A percentile compares a stretch with the other conserved stretches of the same genome.
These are phyloP conservation scores for Sequoiadendron giganteum DNA, from an alignment of 75 land plant genomes.

Conservation along the genomic window DNA sequence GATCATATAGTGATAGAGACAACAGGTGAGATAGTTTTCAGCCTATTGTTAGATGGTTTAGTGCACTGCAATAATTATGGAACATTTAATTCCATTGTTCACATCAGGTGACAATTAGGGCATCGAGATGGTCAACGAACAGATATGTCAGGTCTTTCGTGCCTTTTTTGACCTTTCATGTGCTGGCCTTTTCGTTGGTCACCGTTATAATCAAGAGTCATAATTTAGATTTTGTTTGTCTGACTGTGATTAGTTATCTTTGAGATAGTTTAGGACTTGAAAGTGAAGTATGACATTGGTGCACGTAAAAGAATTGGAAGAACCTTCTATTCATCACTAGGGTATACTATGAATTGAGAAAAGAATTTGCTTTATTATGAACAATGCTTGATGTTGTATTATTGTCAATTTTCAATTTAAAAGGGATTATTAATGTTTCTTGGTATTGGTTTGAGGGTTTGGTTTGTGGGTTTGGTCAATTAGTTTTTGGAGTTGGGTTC, in stretches of 20 bases:
- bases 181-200: not conserved
- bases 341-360: not conserved
- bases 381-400: not conserved
- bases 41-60: not conserved
- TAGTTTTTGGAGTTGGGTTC: too few species aligned
- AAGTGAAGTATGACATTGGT: not conserved
- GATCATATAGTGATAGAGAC: conserved; percentile 98
- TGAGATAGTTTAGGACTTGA: not conserved
- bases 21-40: conserved; percentile 52
- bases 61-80: not conserved
- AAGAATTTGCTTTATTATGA: not conserved
- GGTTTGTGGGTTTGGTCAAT: too few species aligned
- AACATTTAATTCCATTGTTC: not conserved
- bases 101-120: not conserved
- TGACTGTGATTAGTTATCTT: not conserved
- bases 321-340: not conserved
- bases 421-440: not conserved
- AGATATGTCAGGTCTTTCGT: not conserved
- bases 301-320: not conserved
- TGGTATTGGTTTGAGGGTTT: too few species aligned
- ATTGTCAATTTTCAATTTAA: not conserved
- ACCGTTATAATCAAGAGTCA: not conserved
- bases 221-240: not conserved
- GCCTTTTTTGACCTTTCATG: not conserved
- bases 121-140: not conserved